Evolutionary conservation across 768 basidiomycete genomes (phyloP), one percentile per base, ranked within the genome.

Genomic region (Fibroporia radiculosa): DNA sequence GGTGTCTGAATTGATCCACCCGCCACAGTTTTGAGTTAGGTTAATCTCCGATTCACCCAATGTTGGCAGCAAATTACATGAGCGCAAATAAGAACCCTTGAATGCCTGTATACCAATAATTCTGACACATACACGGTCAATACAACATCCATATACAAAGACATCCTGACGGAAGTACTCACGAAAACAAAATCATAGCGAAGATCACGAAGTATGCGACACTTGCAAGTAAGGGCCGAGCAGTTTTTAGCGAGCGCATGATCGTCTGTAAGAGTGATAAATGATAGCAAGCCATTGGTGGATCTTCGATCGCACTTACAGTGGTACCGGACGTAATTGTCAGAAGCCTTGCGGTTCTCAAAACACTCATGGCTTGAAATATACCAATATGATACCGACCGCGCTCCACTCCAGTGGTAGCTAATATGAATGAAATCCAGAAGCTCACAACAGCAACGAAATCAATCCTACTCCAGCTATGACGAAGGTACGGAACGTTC

Each of bases 81-180:
- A 72, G 6, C 85, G 75, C 14, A 81, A 71, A 32, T 87, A 69
- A 1, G 90, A 93, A 1, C 91, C 92, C 46, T 83, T 80, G 70
- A 99, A 99, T 0, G 88, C 78, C 54, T 97, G 91, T 1, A 96
- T 77, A n/a, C 95, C 93, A 46, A 96, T 86, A 56, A 97, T 86
- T 3, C 89, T 87, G 50, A 1, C 25, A 1, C 22, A 10, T 16
- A 22, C 11, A 14, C 24, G 10, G 18, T 39, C 4, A 39, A 22
- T 19, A 10, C 6, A 8, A 22, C 13, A 39, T 8, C 6, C 37
- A 39, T 5, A 16, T 24, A 7, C 12, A 29, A 19, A 18, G n/a
- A 18, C 10, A 19, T 22, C 10, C n/a, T 18, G 6, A 24, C 20
- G 19, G 28, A 45, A 19, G 6, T n/a, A 68, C 83, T 55, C 47